phyloP scores from a whole-genome alignment of 306 rosid genomes.

The Trifolium pratense region DNA sequence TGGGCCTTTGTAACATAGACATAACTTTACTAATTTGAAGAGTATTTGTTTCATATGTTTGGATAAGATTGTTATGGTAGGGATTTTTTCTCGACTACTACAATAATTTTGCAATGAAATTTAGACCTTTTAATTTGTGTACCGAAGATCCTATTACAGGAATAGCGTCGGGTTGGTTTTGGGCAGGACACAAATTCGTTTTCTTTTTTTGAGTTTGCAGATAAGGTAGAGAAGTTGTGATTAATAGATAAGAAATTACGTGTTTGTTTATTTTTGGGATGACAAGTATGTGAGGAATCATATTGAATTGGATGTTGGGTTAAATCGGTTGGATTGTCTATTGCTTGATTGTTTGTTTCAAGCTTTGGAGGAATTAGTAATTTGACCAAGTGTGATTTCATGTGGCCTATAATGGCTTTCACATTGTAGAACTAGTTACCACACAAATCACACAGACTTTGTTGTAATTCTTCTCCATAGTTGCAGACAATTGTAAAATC shows the following conservation, averaged over 20 bases:
- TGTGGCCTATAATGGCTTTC: constrained; percentile 76
- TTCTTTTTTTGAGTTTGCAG: no score
- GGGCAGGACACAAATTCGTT: no score
- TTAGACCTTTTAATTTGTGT: no score
- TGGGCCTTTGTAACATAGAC: neutral
- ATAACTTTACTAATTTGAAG: neutral
- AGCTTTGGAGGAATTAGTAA: constrained; percentile 50
- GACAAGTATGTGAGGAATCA: neutral
- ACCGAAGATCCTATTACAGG: no score
- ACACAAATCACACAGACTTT: constrained; percentile 61
- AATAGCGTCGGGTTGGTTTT: no score
- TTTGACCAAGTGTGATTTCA: constrained; percentile 65
- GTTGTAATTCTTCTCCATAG: constrained; percentile 52
- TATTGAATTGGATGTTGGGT: neutral
- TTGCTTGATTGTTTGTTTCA: neutral
- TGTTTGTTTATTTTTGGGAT: neutral
- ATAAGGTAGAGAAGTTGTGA: neutral
- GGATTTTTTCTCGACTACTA: no score
- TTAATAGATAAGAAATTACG: no score
- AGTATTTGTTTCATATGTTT: no score
- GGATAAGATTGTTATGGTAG: no score
- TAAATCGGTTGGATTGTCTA: neutral
- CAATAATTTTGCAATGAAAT: no score
- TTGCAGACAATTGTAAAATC: neutral
- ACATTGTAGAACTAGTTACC: constrained; percentile 51